These are phyloP conservation scores for Myxozyma nipponensis DNA, from an alignment of 805 yeast genomes.

Conservation along the genomic window DNA sequence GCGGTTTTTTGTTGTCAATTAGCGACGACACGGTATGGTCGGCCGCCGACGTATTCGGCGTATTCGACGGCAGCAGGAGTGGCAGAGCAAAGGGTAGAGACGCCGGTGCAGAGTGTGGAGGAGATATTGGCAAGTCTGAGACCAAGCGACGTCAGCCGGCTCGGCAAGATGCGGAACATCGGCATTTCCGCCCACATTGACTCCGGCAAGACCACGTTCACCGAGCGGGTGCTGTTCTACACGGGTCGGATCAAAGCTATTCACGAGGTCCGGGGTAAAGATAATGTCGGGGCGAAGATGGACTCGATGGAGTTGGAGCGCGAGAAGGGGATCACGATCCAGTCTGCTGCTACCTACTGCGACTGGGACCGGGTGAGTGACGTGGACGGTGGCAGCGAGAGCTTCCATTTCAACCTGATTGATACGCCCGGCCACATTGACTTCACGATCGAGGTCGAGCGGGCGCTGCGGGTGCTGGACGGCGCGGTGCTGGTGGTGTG, in stretches of 20 bases:
- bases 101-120: constrained; percentile 8
- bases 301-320: constrained; percentile 98
- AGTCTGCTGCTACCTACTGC: constrained; percentile 98
- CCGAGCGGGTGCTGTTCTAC: constrained; percentile 92
- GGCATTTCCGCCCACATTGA: constrained; percentile 98
- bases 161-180: constrained; percentile 75
- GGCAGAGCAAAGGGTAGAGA: not conserved
- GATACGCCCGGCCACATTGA: constrained; percentile 99
- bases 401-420: constrained; percentile 86
- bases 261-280: constrained; percentile 89
- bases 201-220: constrained; percentile 96
- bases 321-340: constrained; percentile 98
- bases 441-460: constrained; percentile 96
- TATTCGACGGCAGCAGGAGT: constrained; percentile 8
- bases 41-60: constrained; percentile 5
- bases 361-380: constrained; percentile 56
- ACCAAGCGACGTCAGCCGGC: constrained; percentile 40
- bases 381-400: constrained; percentile 44
- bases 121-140: constrained; percentile 34
- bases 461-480: constrained; percentile 95
- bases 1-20: no score
- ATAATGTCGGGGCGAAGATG: constrained; percentile 98
- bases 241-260: constrained; percentile 96
- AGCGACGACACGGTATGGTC: not conserved
- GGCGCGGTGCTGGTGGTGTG: constrained; percentile 98